These are phyloP conservation scores for Rhodotorula graminis DNA, from an alignment of 768 basidiomycete species.

Conservation along the genomic window DNA sequence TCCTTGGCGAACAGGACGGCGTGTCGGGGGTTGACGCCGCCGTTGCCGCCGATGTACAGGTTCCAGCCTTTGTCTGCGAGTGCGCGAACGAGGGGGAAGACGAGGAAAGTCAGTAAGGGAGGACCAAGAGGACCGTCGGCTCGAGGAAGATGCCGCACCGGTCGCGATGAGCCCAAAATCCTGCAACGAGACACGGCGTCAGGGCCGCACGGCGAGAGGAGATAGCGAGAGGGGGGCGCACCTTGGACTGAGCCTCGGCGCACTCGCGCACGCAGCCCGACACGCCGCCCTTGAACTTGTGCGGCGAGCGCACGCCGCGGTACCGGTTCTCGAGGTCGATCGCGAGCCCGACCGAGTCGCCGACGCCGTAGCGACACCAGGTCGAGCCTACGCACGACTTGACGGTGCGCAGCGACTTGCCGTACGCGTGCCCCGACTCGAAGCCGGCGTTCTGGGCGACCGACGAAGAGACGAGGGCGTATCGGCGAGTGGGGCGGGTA, in stretches of 20 bases:
- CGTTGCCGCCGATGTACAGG: slow-evolving; percentile 65
- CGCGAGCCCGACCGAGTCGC: slow-evolving; percentile 70
- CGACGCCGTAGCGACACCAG: slow-evolving; percentile 59
- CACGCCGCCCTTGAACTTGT: slow-evolving; percentile 72
- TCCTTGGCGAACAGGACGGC: slow-evolving; percentile 64
- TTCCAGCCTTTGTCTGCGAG: slow-evolving; percentile 74
- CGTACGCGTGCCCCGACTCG: slow-evolving; percentile 72
- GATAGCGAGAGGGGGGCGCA: neutral
- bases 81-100: no score
- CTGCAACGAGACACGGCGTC: slow-evolving; percentile 53
- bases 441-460: slow-evolving; percentile 55
- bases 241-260: slow-evolving; percentile 61
- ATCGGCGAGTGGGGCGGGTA: no score
- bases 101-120: neutral
- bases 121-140: no score
- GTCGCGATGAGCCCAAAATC: slow-evolving; percentile 71
- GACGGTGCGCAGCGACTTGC: slow-evolving; percentile 64
- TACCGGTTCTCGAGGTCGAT: slow-evolving; percentile 68
- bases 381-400: slow-evolving; percentile 71
- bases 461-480: no score
- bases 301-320: slow-evolving; percentile 59
- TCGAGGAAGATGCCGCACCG: neutral
- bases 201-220: slow-evolving; percentile 56
- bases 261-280: slow-evolving; percentile 71
- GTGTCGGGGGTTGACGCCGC: slow-evolving; percentile 57